Evolutionary conservation across 2,329 filamentous ascomycete genomes (phyloP).

Genomic region (Aspergillus sergii): DNA sequence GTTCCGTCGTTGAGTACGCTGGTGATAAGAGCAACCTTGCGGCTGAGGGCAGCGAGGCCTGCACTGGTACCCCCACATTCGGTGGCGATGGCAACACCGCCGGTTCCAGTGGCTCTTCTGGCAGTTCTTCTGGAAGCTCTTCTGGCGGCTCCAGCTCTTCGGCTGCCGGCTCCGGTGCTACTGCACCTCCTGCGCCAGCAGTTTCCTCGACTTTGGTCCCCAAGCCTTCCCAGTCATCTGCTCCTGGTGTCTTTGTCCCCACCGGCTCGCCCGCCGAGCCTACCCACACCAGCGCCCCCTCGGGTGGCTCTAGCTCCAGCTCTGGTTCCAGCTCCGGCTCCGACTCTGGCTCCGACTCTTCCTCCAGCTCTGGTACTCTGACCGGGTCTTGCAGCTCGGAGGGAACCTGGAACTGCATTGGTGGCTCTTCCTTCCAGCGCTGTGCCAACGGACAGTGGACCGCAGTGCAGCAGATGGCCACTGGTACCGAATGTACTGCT

Average conservation of each 20-base stretch:
- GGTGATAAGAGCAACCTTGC: slow-evolving; percentile 44
- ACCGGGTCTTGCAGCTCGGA: slow-evolving; percentile 55
- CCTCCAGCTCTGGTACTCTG: slow-evolving; percentile 34
- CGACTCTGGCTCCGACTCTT: slow-evolving; percentile 20
- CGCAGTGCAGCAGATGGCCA: slow-evolving; percentile 51
- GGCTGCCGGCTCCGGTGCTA: neutral
- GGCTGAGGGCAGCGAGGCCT: slow-evolving; percentile 31
- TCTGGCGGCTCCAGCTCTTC: neutral
- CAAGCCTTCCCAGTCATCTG: slow-evolving; percentile 3
- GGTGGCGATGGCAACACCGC: slow-evolving; percentile 32
- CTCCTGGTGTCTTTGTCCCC: slow-evolving; percentile 1
- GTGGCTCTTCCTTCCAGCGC: slow-evolving; percentile 61
- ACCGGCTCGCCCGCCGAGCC: neutral
- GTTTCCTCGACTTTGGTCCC: slow-evolving; percentile 3
- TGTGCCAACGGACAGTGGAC: slow-evolving; percentile 64
- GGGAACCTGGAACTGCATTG: slow-evolving; percentile 62
- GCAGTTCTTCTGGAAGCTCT: neutral
- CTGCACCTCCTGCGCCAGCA: neutral
- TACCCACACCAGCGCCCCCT: slow-evolving; percentile 2
- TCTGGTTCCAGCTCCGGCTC: slow-evolving; percentile 18
- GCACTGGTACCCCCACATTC: slow-evolving; percentile 34
- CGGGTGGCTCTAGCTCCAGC: neutral
- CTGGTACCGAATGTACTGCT: slow-evolving; percentile 56
- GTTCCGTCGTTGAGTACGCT: slow-evolving; percentile 57
- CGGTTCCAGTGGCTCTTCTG: slow-evolving; percentile 26